Percentiles rank a stretch among this genome's conserved stretches.
Evolutionary conservation across 768 basidiomycete genomes (phyloP).

Genomic region (Rhodosporidiobolus sp.): DNA sequence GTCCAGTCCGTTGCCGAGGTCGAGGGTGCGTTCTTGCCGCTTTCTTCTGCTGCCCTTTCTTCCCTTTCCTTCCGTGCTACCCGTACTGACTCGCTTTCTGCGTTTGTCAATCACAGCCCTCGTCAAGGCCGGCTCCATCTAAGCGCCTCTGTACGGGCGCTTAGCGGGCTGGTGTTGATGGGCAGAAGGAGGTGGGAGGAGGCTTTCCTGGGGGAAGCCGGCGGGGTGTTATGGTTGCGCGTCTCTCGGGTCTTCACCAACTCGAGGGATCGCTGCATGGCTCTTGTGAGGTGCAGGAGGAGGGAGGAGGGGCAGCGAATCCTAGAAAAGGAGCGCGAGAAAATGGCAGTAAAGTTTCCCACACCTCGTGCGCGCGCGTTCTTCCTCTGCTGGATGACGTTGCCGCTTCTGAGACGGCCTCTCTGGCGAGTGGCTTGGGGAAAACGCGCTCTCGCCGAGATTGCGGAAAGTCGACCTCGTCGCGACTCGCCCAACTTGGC

Average conservation of each 20-base stretch:
- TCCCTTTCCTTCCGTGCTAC: constrained; percentile 6
- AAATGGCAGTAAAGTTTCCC: background rate
- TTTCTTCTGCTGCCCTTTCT: constrained; percentile 51
- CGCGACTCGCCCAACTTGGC: too few species aligned
- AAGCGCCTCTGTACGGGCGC: constrained; percentile 44
- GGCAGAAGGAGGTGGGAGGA: background rate
- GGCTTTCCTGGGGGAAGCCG: background rate
- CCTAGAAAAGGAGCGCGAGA: background rate
- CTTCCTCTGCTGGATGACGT: too few species aligned
- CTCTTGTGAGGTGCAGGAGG: background rate
- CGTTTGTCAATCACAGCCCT: constrained; percentile 66
- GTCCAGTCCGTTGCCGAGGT: constrained; percentile 76
- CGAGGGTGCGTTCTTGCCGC: constrained; percentile 80
- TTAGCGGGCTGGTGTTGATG: background rate
- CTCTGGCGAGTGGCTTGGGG: too few species aligned
- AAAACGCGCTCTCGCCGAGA: too few species aligned
- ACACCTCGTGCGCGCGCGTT: background rate
- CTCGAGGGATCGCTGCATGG: background rate
- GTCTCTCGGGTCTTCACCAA: too few species aligned
- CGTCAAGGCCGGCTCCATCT: constrained; percentile 89
- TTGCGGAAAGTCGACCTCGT: too few species aligned
- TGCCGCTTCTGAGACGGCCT: too few species aligned
- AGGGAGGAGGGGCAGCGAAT: background rate
- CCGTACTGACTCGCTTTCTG: background rate
- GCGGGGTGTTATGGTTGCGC: too few species aligned